Percentiles rank a stretch among this genome's conserved stretches.
phyloP scores from a whole-genome alignment of 2,329 filamentous ascomycete species.

The Cladobotryum mycophilum region DNA sequence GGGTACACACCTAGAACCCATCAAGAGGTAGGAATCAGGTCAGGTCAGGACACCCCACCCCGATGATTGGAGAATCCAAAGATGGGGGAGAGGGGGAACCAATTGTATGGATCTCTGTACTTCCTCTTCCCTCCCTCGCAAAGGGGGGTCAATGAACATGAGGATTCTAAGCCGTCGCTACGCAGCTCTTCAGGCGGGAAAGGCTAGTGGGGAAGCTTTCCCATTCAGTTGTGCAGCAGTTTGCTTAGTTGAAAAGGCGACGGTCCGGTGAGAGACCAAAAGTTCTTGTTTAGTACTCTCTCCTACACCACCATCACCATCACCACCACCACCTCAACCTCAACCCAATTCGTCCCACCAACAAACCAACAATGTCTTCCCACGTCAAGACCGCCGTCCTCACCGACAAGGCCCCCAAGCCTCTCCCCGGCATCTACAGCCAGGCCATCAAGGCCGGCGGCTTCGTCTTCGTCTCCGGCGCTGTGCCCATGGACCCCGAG shows the following conservation, averaged over 20 bases:
- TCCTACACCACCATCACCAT: background rate
- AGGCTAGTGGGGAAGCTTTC: background rate
- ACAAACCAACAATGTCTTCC: no score
- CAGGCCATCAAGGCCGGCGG: conserved; percentile 61
- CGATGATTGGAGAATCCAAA: no score
- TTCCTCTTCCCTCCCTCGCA: background rate
- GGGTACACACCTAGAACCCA: no score
- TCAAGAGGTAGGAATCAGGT: no score
- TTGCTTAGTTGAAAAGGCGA: background rate
- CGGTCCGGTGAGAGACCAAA: background rate
- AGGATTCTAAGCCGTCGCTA: no score
- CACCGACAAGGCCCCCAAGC: conserved; percentile 36
- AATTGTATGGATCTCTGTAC: background rate
- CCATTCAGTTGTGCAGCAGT: background rate
- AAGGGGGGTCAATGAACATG: no score
- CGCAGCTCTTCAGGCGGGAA: no score
- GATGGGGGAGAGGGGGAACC: no score
- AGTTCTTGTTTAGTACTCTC: background rate
- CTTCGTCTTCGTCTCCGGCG: conserved; percentile 65
- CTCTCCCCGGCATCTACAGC: conserved; percentile 35
- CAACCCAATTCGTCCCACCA: no score
- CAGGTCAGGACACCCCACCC: no score
- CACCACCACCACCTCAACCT: conserved; percentile 21
- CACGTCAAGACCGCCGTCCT: conserved; percentile 28
- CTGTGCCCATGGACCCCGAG: conserved; percentile 58